Conservation (phyloP, 768 basidiomycete genomes). For the Lactifluus rugatus region DNA sequence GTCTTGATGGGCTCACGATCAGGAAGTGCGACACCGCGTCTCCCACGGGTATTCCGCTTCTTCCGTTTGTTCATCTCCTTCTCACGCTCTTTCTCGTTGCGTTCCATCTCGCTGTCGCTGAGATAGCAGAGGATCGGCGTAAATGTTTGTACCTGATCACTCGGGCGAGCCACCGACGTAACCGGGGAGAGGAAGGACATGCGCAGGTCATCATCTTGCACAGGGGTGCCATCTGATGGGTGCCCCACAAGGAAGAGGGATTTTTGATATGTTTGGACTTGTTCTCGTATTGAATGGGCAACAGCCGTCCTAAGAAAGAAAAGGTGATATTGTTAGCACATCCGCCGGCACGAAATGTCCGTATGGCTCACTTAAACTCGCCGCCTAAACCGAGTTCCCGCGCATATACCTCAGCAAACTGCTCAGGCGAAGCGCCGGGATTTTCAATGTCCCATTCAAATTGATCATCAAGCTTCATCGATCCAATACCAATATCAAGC, state of each 20-base stretch:
- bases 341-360: background rate
- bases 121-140: conserved; percentile 88
- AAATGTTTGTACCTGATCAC: conserved; percentile 68
- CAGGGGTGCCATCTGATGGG: conserved; percentile 62
- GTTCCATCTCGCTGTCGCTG: conserved; percentile 80
- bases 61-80: conserved; percentile 82
- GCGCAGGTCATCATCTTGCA: conserved; percentile 87
- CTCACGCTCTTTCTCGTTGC: conserved; percentile 86
- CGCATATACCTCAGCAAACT: conserved; percentile 81
- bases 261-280: conserved; percentile 85
- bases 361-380: conserved; percentile 72
- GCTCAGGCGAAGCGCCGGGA: conserved; percentile 71
- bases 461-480: conserved; percentile 88
- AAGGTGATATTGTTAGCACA: background rate
- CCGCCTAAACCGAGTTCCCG: conserved; percentile 82
- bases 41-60: conserved; percentile 74
- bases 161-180: conserved; percentile 55
- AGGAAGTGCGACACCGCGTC: conserved; percentile 73
- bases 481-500: conserved; percentile 93
- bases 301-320: conserved; percentile 66
- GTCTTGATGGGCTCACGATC: conserved; percentile 92
- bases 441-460: conserved; percentile 97
- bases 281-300: conserved; percentile 91
- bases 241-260: conserved; percentile 87
- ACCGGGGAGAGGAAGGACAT: conserved; percentile 83